Percentiles rank a stretch among this genome's conserved stretches.
Evolutionary conservation across 2,329 filamentous ascomycete genomes (phyloP).

Genomic region (Neonectria faginata): DNA sequence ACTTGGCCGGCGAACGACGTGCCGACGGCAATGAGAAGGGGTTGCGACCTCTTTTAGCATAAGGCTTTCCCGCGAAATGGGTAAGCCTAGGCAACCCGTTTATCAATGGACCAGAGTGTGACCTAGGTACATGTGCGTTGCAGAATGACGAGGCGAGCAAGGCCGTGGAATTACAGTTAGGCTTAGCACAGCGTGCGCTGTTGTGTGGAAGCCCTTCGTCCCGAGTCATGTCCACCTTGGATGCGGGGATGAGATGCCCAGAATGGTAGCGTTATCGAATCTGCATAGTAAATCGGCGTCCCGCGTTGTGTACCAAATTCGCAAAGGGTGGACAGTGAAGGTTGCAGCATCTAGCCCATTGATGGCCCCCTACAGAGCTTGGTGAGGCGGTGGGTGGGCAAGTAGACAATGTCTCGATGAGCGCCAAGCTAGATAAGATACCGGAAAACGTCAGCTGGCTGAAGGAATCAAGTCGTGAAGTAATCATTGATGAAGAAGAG

Average conservation of each 20-base stretch:
- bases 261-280: slow-evolving; percentile 17
- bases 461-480: slow-evolving; percentile 8
- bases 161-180: slow-evolving; percentile 29
- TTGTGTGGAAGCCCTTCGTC: slow-evolving; percentile 27
- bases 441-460: slow-evolving; percentile 1
- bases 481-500: slow-evolving; percentile 10
- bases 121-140: slow-evolving; percentile 21
- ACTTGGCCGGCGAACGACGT: slow-evolving; percentile 17
- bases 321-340: not conserved
- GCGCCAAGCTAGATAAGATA: slow-evolving; percentile 8
- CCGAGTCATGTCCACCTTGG: slow-evolving; percentile 34
- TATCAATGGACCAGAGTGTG: not conserved
- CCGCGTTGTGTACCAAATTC: not conserved
- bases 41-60: slow-evolving; percentile 33
- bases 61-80: slow-evolving; percentile 17
- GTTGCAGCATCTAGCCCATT: slow-evolving; percentile 4
- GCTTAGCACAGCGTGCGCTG: slow-evolving; percentile 32
- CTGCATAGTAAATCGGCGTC: slow-evolving; percentile 22
- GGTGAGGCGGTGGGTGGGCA: not conserved
- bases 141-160: slow-evolving; percentile 34
- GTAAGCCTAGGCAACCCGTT: slow-evolving; percentile 12
- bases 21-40: slow-evolving; percentile 22
- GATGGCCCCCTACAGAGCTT: slow-evolving; percentile 5
- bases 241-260: slow-evolving; percentile 21
- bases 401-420: not conserved